Base-by-base conservation (phyloP, 176 grass and related monocot genomes). In the Themeda triandra region DNA sequence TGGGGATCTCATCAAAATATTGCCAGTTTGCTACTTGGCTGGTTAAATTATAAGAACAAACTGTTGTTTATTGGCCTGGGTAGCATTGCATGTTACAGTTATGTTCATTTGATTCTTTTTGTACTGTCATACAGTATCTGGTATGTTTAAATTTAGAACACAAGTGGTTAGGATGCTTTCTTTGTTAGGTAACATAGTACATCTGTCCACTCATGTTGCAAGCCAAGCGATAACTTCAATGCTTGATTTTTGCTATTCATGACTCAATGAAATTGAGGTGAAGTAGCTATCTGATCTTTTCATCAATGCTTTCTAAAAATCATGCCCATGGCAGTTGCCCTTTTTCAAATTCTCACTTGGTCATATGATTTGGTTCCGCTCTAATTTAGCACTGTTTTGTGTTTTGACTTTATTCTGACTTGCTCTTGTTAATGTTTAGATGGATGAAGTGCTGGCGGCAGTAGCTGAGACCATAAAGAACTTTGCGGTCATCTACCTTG, bases 391-490 rank as follows among this genome's bases (percentile, higher is more conserved):
- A 75, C 6, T 11, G 7, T 21, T 70, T 4, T 40, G 29, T 70
- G 35, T 70, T 40, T 49, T 12, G 5, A 35, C 11, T 36, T 73
- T 10, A 56, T 75, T 78, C 72, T 78, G 46, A 71, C 46, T 37
- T 0, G 3, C 3, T 63, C 18, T 71, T 28, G 68, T 73, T 87
- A 84, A 92, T 90, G 85, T 49, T 40, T 45, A 98, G 95, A 98
- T 98, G 95, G 95, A 98, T 78, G 95, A 93, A 80, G 92, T 98
- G 48, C 79, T 98, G 66, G 66, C 92, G 75, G 87, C 80, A 13
- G 93, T 98, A 9, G 93, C 93, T 13, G 96, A 98, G 73, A 98
- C 96, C 8, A 98, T 95, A 81, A 98, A 98, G 86, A 98, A 98
- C 80, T 98, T 98, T 54, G 93, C 96, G 0, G 96, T 95, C 15